These are phyloP conservation scores for Castanea mollissima DNA, from an alignment of 306 rosid species.

Conservation along the genomic window DNA sequence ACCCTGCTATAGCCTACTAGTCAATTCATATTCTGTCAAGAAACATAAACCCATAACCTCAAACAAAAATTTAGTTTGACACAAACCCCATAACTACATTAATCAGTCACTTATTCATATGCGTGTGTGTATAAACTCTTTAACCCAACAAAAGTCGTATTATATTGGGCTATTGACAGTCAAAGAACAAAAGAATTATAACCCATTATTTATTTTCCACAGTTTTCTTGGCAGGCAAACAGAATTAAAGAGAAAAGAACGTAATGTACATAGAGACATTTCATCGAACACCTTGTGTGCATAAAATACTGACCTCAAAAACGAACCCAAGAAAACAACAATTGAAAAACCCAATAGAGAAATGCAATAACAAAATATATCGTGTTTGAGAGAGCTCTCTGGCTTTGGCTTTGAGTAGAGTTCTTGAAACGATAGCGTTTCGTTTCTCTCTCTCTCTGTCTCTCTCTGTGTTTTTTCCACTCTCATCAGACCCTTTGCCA, in stretches of 20 bases:
- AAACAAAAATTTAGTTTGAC: neutral
- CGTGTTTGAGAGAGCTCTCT: too few species aligned
- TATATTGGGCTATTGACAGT: neutral
- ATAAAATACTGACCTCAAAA: neutral
- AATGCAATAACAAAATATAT: too few species aligned
- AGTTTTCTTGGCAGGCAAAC: neutral
- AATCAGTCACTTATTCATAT: neutral
- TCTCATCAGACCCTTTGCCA: too few species aligned
- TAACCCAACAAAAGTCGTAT: neutral
- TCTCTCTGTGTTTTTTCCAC: too few species aligned
- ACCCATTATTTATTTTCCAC: neutral
- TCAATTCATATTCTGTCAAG: neutral
- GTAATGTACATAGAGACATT: neutral
- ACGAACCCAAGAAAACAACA: too few species aligned
- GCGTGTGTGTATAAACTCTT: neutral
- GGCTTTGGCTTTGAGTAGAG: too few species aligned
- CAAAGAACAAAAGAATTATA: neutral
- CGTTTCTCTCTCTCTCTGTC: too few species aligned
- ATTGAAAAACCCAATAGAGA: neutral
- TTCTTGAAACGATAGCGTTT: too few species aligned
- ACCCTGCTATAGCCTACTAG: neutral
- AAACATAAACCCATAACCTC: neutral
- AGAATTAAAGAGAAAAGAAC: neutral
- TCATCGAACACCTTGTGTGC: slow-evolving; percentile 24
- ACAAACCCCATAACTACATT: neutral